Evolutionary conservation across 495 filamentous ascomycete species (phyloP), one percentile per base, ranked within the genome.

Genomic region (Aspergillus affinis): DNA sequence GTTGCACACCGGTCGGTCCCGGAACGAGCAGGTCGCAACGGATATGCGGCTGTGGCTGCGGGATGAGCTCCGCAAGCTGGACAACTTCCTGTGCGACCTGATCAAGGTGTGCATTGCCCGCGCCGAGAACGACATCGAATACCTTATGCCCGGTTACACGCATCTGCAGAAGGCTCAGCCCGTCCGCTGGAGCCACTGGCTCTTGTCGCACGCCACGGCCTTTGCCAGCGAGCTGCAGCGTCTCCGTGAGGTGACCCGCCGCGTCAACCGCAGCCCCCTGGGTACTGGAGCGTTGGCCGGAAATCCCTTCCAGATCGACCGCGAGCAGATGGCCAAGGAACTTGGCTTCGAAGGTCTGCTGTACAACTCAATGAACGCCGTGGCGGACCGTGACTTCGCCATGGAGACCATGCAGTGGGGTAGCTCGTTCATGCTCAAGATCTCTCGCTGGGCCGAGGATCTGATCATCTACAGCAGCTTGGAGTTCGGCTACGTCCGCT

Each of bases 11-110:
- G 93, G 93, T 36, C 86, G 94, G 21, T 91, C 87, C 66, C 80
- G 94, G 49, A 98, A 98, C 69, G 94, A 98, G 77, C 94, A 98
- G 77, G 84, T 98, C 59, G 91, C 88, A 26, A 93, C 89, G 21
- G 93, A 97, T 66, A 93, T 97, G 90, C 87, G 93, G 48, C 76
- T 97, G 69, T 98, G 93, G 93, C 77, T 96, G 58, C 81, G 90
- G 48, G 88, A 91, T 62, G 82, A 93, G 77, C 74, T 97, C 53
- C 83, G 81, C 61, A 78, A 82, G 58, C 84, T 97, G 58, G 90
- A 93, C 57, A 65, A n/a, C 6, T 84, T 84, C 51, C 79, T 97
- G 20, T 77, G 79, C 30, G 83, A 87, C 63, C 78, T 97, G 60
- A 74, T 97, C 53, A 84, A 84, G 69, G 88, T 90, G 59, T 86